Evolutionary conservation across 768 basidiomycete genomes (phyloP), one percentile per base, ranked within the genome.

Genomic region (Suillus tomentosus): DNA sequence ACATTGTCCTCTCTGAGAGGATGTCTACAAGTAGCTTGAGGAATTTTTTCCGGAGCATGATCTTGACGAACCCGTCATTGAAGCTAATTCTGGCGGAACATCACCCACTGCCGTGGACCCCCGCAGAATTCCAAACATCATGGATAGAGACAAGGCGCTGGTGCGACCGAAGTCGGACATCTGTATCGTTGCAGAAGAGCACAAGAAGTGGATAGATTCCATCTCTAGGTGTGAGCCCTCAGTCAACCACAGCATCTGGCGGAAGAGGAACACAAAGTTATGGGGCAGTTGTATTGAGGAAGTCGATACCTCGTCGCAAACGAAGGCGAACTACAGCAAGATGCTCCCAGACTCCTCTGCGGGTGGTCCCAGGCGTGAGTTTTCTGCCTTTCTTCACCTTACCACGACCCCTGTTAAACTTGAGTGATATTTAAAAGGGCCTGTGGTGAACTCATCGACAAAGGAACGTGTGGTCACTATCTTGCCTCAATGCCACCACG

Each of bases 341-440:
- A 68, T 83, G 9, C 71, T 79, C 31, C 84, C 87, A 3, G 88
- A 90, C 54, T 87, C 88, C 17, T 80, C 88, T 6, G 83, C 88
- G 37, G 81, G 84, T 64, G 85, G 85, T 47, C 83, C 88, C 27
- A 89, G 81, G 72, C 84, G 92, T 95, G 76, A 72, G 91, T 84
- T 57, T 63, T 69, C 42, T 62, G 61, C 60, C 39, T 62, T 22
- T 65, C 59, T 62, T 34, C 27, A 50, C 37, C 4, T 3, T 14
- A 54, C 53, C n/a, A n/a, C 40, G 17, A 78, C n/a, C n/a, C n/a
- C n/a, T n/a, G 57, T 75, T 71, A 24, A 68, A 66, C 61, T 72
- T 19, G 71, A 91, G 93, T 87, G 31, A 95, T 95, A 50, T 95
- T 98, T 82, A 96, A 96, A 74, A 99, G 97, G 97, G 93, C 98